Conservation (phyloP, 2,329 filamentous ascomycete genomes). For the Fusarium globosum region DNA sequence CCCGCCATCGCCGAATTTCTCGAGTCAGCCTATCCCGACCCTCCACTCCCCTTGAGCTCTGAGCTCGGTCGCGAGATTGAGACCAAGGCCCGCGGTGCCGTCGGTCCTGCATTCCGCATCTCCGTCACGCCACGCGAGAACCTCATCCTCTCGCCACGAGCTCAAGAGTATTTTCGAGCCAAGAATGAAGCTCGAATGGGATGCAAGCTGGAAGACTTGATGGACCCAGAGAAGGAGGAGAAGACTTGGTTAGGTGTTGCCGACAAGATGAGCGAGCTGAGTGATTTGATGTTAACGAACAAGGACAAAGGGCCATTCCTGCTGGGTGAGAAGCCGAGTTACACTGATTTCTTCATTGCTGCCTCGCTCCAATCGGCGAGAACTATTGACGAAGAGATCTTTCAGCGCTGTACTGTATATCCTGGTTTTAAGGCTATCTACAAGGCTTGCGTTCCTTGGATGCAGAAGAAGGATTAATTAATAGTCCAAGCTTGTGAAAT, state of each 20-base stretch:
- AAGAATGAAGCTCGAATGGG: not conserved
- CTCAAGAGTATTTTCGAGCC: slow-evolving; percentile 16
- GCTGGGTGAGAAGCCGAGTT: not conserved
- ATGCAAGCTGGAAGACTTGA: slow-evolving; percentile 1
- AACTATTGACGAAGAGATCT: slow-evolving; percentile 9
- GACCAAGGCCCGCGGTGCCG: not conserved
- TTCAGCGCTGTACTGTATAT: not conserved
- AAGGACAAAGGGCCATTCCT: not conserved
- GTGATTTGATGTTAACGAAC: slow-evolving; percentile 3
- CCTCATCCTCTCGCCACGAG: slow-evolving; percentile 5
- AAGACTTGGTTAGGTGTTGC: not conserved
- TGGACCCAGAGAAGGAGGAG: not conserved
- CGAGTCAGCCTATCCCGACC: not conserved
- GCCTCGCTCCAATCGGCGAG: slow-evolving; percentile 12
- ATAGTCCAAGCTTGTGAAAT: no score
- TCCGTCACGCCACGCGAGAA: slow-evolving; percentile 5
- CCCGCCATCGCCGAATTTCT: slow-evolving; percentile 4
- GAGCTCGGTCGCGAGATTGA: slow-evolving; percentile 4
- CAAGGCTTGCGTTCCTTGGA: not conserved
- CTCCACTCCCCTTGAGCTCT: not conserved
- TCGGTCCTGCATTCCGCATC: not conserved
- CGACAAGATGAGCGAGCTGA: not conserved
- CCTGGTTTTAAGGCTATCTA: slow-evolving; percentile 10
- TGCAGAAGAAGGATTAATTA: not conserved
- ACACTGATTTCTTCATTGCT: slow-evolving; percentile 19